Conservation (phyloP, 129 eudicot species). For the Artemisia tridentata region DNA sequence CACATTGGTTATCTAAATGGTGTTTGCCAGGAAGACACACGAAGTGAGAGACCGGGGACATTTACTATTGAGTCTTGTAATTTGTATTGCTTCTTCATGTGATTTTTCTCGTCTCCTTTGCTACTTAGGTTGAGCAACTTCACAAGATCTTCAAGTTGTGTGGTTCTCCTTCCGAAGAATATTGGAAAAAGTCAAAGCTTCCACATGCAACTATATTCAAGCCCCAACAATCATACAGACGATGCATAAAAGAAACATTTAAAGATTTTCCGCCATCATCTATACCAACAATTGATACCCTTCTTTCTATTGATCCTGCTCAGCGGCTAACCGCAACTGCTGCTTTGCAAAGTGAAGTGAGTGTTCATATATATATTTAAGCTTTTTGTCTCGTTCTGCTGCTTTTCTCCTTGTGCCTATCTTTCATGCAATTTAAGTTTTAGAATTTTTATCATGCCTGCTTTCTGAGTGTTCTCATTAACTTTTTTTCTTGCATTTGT, state of each 20-base stretch:
- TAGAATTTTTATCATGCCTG: neutral
- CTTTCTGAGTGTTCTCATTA: neutral
- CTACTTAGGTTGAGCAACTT: conserved; percentile 79
- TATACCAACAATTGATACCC: conserved; percentile 67
- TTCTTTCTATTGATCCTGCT: conserved; percentile 80
- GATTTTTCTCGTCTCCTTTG: conserved; percentile 10
- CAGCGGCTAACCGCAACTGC: conserved; percentile 80
- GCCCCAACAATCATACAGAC: conserved; percentile 77
- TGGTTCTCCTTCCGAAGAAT: conserved; percentile 91
- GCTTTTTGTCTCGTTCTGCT: neutral
- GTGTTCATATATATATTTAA: conserved; percentile 14
- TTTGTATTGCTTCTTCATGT: conserved; percentile 21
- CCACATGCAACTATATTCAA: conserved; percentile 96
- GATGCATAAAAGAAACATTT: conserved; percentile 76
- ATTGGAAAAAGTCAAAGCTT: conserved; percentile 85
- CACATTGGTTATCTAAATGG: too few species aligned
- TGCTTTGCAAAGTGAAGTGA: conserved; percentile 80
- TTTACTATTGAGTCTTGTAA: neutral
- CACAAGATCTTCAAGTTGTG: conserved; percentile 89
- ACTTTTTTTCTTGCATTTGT: neutral
- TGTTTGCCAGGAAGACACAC: too few species aligned
- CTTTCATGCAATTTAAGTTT: conserved; percentile 8
- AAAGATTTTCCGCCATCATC: conserved; percentile 83
- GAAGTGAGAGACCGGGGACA: too few species aligned
- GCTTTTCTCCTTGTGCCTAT: neutral